Evolutionary conservation across 495 filamentous ascomycete genomes (phyloP).

Genomic region (Cercophora newfieldiana): DNA sequence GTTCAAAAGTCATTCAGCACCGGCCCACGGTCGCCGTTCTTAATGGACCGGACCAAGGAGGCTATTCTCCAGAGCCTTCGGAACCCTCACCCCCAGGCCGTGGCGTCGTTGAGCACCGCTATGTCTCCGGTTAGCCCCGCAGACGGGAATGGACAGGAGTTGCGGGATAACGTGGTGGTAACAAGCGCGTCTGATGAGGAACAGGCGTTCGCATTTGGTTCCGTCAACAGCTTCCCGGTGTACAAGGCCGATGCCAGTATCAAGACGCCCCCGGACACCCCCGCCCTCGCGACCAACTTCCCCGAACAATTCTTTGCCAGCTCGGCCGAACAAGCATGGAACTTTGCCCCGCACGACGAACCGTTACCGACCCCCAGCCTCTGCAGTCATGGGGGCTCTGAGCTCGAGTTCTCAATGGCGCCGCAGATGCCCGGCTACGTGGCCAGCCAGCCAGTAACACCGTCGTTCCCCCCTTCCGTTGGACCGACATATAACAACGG

Average conservation of each 20-base stretch:
- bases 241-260: slow-evolving; percentile 38
- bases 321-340: slow-evolving; percentile 32
- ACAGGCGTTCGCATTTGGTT: slow-evolving; percentile 33
- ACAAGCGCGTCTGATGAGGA: slow-evolving; percentile 42
- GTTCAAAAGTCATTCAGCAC: slow-evolving; percentile 42
- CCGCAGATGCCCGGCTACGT: slow-evolving; percentile 42
- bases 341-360: slow-evolving; percentile 40
- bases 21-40: slow-evolving; percentile 47
- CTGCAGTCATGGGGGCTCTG: slow-evolving; percentile 44
- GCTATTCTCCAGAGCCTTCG: slow-evolving; percentile 40
- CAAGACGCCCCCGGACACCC: slow-evolving; percentile 51
- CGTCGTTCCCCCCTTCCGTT: slow-evolving; percentile 42
- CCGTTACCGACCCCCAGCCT: slow-evolving; percentile 46
- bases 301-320: slow-evolving; percentile 35
- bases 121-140: slow-evolving; percentile 40
- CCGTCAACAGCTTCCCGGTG: slow-evolving; percentile 24
- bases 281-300: slow-evolving; percentile 38
- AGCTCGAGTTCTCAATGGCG: slow-evolving; percentile 40
- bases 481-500: slow-evolving; percentile 33
- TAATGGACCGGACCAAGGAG: slow-evolving; percentile 44
- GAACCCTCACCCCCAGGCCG: slow-evolving; percentile 37
- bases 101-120: slow-evolving; percentile 33
- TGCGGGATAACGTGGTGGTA: slow-evolving; percentile 35
- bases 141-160: slow-evolving; percentile 21
- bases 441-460: slow-evolving; percentile 45